Evolutionary conservation across 208 protist species (phyloP).

Genomic region (Leishmania major): DNA sequence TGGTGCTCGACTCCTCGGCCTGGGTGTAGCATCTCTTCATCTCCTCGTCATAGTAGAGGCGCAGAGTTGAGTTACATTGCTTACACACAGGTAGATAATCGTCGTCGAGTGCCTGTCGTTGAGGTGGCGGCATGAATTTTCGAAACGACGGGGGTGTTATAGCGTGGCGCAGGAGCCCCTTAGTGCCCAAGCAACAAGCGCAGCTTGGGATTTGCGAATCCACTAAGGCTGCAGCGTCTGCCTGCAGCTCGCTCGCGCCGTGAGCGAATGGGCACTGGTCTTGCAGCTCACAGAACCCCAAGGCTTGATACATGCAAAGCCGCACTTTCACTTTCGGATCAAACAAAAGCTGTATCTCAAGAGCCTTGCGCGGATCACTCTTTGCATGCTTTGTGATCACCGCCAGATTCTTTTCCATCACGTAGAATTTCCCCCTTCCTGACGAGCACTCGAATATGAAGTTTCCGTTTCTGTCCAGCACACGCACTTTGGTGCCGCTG

Average conservation of each 20-base stretch:
- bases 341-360: constrained; percentile 52
- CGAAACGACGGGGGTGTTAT: constrained; percentile 51
- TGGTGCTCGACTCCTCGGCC: constrained; percentile 8
- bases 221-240: constrained; percentile 29
- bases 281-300: constrained; percentile 36
- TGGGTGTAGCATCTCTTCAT: constrained; percentile 35
- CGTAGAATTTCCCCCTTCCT: constrained; percentile 45
- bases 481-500: constrained; percentile 26
- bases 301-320: constrained; percentile 43
- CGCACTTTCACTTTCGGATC: constrained; percentile 49
- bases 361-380: constrained; percentile 26
- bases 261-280: constrained; percentile 58
- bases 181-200: constrained; percentile 39
- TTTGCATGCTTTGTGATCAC: constrained; percentile 28
- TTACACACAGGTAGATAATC: constrained; percentile 45
- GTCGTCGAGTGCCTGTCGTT: constrained; percentile 14
- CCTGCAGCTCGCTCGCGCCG: constrained; percentile 44
- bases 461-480: constrained; percentile 35
- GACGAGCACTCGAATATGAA: constrained; percentile 51
- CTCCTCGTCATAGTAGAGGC: constrained; percentile 30
- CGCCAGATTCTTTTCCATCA: constrained; percentile 42
- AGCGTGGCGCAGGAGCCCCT: constrained; percentile 34
- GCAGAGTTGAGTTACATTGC: constrained; percentile 39
- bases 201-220: constrained; percentile 29
- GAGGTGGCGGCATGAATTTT: constrained; percentile 33